Conservation (phyloP, 768 basidiomycete genomes). For the Mrakia blollopis region DNA sequence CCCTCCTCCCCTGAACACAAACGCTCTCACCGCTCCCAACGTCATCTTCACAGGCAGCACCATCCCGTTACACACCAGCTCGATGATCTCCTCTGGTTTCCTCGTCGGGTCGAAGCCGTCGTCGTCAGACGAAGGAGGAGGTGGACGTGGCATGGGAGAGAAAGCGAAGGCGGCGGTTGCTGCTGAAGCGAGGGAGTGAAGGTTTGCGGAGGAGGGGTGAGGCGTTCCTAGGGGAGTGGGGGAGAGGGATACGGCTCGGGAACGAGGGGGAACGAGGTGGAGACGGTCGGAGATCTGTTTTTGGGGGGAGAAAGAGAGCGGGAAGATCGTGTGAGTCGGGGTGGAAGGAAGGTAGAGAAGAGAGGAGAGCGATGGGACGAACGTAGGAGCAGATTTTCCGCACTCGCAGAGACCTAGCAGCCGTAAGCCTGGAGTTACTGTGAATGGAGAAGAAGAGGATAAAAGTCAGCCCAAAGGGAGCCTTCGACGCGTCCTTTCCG, state of each 20-base stretch:
- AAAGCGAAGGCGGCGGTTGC: not conserved
- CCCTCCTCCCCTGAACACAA: conserved; percentile 52
- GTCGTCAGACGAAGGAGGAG: not conserved
- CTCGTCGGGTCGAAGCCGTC: conserved; percentile 22
- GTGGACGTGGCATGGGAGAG: not conserved
- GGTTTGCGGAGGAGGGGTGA: not conserved
- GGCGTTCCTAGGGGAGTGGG: conserved; percentile 25
- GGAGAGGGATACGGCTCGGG: conserved; percentile 30
- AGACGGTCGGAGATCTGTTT: conserved; percentile 25
- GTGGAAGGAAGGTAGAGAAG: not conserved
- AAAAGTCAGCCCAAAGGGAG: conserved; percentile 16
- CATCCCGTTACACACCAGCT: conserved; percentile 82
- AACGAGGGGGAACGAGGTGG: conserved; percentile 13
- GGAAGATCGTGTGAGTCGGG: too few species aligned
- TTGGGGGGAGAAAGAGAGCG: not conserved
- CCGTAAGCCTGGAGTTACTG: conserved; percentile 71
- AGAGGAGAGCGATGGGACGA: conserved; percentile 39
- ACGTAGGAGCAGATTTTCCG: conserved; percentile 80
- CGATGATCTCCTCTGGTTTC: conserved; percentile 65
- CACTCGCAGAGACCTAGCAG: conserved; percentile 76
- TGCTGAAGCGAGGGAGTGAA: not conserved
- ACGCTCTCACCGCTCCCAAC: conserved; percentile 83
- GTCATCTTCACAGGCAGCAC: conserved; percentile 81
- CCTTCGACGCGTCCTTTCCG: not conserved
- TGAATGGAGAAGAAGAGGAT: not conserved